These are phyloP conservation scores for Aspergillus neoniger DNA, from an alignment of 2,329 filamentous ascomycete genomes.

Conservation along the genomic window DNA sequence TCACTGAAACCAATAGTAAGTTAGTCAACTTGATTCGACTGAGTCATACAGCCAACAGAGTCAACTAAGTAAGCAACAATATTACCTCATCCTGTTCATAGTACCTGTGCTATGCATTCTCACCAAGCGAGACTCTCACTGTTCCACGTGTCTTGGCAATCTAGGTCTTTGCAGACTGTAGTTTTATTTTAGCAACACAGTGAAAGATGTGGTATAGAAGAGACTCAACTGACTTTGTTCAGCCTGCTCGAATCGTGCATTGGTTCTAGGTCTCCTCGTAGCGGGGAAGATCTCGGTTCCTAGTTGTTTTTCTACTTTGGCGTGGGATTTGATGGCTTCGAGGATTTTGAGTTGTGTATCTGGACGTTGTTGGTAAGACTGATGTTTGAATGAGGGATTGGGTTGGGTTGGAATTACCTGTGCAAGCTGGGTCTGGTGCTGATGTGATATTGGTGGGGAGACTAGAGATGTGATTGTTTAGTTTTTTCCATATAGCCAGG, in stretches of 20 bases:
- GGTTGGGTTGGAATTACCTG: constrained; percentile 3
- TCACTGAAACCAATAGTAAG: too few species aligned
- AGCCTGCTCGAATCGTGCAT: constrained; percentile 29
- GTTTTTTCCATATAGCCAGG: too few species aligned
- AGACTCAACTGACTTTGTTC: constrained; percentile 27
- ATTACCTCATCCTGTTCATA: background rate
- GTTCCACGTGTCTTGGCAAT: constrained; percentile 13
- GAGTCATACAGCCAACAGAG: too few species aligned
- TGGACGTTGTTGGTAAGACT: background rate
- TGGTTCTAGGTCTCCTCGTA: constrained; percentile 27
- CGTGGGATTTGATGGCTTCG: constrained; percentile 24
- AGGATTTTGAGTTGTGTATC: constrained; percentile 18
- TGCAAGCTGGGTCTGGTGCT: background rate
- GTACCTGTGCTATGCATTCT: background rate
- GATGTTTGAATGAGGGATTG: background rate
- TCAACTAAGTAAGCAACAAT: too few species aligned
- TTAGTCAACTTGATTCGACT: too few species aligned
- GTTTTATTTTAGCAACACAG: constrained; percentile 1
- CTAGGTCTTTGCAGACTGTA: constrained; percentile 27
- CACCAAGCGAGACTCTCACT: constrained; percentile 20
- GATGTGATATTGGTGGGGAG: background rate
- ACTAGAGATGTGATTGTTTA: background rate
- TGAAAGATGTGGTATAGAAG: background rate
- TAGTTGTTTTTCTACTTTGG: constrained; percentile 25
- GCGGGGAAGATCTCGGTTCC: constrained; percentile 28